Percentiles rank a stretch among this genome's conserved stretches.
phyloP scores from a whole-genome alignment of 2,329 filamentous ascomycete species.

The Alternaria hordeiaustralica region DNA sequence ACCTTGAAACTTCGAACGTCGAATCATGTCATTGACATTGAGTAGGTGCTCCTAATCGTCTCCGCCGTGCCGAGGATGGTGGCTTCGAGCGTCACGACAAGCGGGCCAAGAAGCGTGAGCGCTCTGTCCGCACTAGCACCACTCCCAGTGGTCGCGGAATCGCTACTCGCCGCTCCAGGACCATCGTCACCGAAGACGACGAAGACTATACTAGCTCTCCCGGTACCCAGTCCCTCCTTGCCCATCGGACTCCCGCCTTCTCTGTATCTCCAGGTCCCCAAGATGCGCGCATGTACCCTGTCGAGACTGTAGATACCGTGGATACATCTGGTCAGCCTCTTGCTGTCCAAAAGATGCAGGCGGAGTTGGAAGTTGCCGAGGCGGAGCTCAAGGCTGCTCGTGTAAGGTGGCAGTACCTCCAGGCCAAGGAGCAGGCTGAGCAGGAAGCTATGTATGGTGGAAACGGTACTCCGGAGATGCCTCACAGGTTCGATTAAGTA shows the following conservation, averaged over 20 bases:
- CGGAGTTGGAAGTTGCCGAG: slow-evolving; percentile 41
- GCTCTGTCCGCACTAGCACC: slow-evolving; percentile 12
- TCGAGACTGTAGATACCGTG: slow-evolving; percentile 7
- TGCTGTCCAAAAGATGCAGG: slow-evolving; percentile 33
- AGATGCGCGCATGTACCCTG: slow-evolving; percentile 1
- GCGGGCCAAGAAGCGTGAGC: slow-evolving; percentile 10
- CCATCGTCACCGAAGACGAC: slow-evolving; percentile 19
- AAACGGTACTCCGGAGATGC: neutral
- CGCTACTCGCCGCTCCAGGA: neutral
- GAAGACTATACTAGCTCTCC: slow-evolving; percentile 12
- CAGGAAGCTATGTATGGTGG: slow-evolving; percentile 2
- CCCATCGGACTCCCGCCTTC: slow-evolving; percentile 11
- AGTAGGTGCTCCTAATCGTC: slow-evolving; percentile 25
- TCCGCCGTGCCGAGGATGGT: slow-evolving; percentile 35
- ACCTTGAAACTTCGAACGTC: neutral
- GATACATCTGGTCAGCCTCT: slow-evolving; percentile 24
- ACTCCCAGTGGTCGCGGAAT: slow-evolving; percentile 6
- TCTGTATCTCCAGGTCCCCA: slow-evolving; percentile 16
- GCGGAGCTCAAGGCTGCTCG: slow-evolving; percentile 39
- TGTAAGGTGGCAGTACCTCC: slow-evolving; percentile 28
- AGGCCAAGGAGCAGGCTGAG: slow-evolving; percentile 27
- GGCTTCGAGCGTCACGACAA: slow-evolving; percentile 37
- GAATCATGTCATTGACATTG: slow-evolving; percentile 5
- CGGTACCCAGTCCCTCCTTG: neutral
- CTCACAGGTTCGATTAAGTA: slow-evolving; percentile 3